Evolutionary conservation across 257 asterid genomes (phyloP).

Genomic region (Eustoma russellianum): DNA sequence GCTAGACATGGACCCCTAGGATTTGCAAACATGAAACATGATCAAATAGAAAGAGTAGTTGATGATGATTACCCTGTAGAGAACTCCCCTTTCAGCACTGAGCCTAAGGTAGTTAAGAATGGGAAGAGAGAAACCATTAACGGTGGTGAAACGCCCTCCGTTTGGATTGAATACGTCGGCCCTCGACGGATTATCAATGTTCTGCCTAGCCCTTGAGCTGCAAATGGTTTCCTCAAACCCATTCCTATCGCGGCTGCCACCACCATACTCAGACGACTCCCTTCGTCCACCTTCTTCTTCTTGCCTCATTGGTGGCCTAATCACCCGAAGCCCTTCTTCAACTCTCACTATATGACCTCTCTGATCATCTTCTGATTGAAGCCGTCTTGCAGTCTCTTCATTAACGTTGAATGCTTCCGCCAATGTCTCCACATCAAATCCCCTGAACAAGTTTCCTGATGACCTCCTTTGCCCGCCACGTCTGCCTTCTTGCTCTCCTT

Average conservation of each 20-base stretch:
- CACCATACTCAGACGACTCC: conserved; percentile 4
- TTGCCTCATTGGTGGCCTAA: conserved; percentile 34
- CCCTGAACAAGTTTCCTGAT: conserved; percentile 16
- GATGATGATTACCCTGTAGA: conserved; percentile 28
- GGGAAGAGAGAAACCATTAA: conserved; percentile 48
- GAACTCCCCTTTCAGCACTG: conserved; percentile 55
- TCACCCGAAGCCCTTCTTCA: conserved; percentile 31
- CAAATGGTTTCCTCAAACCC: conserved; percentile 74
- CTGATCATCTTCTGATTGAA: conserved; percentile 7
- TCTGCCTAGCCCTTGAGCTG: conserved; percentile 33
- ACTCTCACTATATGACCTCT: conserved; percentile 19
- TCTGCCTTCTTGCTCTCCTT: neutral
- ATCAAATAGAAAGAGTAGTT: neutral
- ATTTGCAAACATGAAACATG: neutral
- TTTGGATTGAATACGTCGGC: conserved; percentile 61
- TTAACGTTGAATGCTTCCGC: conserved; percentile 12
- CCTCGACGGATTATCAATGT: conserved; percentile 35
- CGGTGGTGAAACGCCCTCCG: conserved; percentile 54
- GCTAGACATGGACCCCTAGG: neutral
- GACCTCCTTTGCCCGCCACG: neutral
- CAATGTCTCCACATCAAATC: conserved; percentile 6
- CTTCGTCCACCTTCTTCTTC: conserved; percentile 5
- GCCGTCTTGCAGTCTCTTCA: conserved; percentile 6
- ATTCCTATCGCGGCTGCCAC: conserved; percentile 12
- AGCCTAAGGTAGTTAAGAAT: conserved; percentile 48